Conservation (phyloP, 2,329 filamentous ascomycete genomes). For the Neurospora crassa region DNA sequence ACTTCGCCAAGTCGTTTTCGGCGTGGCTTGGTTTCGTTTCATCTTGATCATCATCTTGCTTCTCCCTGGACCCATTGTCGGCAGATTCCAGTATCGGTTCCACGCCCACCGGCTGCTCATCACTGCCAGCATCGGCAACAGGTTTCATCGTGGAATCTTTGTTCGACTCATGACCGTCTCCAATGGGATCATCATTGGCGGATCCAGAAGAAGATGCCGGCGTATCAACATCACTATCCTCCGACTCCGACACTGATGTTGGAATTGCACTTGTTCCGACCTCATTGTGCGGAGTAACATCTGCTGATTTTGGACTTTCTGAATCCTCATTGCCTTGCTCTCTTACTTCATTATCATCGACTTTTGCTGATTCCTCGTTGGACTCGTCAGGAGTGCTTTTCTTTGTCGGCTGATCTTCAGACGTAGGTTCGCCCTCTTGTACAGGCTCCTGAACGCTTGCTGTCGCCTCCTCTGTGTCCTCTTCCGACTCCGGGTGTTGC, state of each 20-base stretch:
- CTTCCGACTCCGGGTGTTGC: slow-evolving; percentile 6
- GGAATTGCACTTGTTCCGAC: neutral
- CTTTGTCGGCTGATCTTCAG: slow-evolving; percentile 14
- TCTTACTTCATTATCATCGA: neutral
- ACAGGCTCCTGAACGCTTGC: slow-evolving; percentile 3
- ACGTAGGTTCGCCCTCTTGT: slow-evolving; percentile 7
- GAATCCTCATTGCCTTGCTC: slow-evolving; percentile 3
- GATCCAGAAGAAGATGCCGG: neutral
- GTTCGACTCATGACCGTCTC: neutral
- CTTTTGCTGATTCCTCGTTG: slow-evolving; percentile 7
- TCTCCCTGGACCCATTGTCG: neutral
- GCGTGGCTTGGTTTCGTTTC: neutral
- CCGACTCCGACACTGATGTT: neutral
- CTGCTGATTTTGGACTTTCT: slow-evolving; percentile 4
- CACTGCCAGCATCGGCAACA: neutral
- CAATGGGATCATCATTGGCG: neutral
- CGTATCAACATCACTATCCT: neutral
- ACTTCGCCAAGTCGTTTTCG: slow-evolving; percentile 1
- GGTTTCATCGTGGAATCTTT: neutral
- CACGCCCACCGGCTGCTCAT: neutral
- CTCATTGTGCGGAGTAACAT: neutral
- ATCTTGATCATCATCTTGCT: neutral
- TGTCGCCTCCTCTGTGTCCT: neutral
- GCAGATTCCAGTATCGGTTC: neutral
- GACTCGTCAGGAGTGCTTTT: slow-evolving; percentile 16